A percentile compares a stretch with the other conserved stretches of the same genome.
phyloP scores from a whole-genome alignment of 305 asterid genomes.

The Fraxinus dipetala region DNA sequence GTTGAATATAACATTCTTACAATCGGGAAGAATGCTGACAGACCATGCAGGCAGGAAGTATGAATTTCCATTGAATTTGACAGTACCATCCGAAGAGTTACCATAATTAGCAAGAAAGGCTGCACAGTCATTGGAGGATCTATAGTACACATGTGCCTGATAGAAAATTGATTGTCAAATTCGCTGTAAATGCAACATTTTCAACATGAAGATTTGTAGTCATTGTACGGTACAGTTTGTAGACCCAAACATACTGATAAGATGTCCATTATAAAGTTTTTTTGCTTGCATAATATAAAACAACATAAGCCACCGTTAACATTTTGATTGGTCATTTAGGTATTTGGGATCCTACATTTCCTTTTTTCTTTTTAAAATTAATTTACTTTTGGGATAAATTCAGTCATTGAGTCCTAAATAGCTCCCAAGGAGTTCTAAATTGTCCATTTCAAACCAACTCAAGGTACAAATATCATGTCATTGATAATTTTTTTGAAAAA shows the following conservation, averaged over 20 bases:
- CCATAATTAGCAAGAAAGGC: conserved; percentile 79
- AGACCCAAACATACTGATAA: neutral
- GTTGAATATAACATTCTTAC: conserved; percentile 64
- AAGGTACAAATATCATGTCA: neutral
- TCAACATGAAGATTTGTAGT: conserved; percentile 7
- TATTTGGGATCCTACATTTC: neutral
- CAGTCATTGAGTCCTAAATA: neutral
- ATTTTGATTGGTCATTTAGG: neutral
- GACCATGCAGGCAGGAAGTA: conserved; percentile 90
- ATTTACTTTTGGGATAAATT: neutral
- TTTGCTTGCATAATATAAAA: neutral
- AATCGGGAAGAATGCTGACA: conserved; percentile 88
- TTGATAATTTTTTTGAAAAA: neutral
- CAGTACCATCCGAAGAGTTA: conserved; percentile 54
- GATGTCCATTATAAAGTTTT: neutral
- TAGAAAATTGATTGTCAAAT: conserved; percentile 21
- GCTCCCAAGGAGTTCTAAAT: neutral
- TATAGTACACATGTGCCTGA: conserved; percentile 79
- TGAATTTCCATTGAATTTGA: conserved; percentile 55
- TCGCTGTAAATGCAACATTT: neutral
- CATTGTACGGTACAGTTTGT: neutral
- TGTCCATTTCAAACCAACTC: neutral
- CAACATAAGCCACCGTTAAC: neutral
- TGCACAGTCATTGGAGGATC: conserved; percentile 58
- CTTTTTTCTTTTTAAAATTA: neutral